Evolutionary conservation across 257 asterid species (phyloP).

Genomic region (Leptodermis oblonga): DNA sequence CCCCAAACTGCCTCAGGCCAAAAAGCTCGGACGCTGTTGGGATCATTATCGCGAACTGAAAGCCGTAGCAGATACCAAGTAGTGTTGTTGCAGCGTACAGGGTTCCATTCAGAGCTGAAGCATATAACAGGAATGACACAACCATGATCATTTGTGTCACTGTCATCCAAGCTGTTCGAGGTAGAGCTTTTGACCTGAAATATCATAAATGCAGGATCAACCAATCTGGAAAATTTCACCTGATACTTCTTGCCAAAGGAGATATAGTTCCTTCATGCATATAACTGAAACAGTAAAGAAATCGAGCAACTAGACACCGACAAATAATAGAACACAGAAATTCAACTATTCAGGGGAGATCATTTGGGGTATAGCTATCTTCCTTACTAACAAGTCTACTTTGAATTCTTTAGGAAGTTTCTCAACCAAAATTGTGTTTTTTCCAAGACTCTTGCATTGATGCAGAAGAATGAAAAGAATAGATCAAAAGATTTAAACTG

Average conservation of each 20-base stretch:
- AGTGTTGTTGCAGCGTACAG: conserved; percentile 76
- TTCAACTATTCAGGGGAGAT: background rate
- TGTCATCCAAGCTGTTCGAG: conserved; percentile 83
- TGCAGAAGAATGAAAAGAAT: background rate
- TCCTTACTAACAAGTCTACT: background rate
- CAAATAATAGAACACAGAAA: background rate
- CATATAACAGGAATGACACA: conserved; percentile 71
- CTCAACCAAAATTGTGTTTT: background rate
- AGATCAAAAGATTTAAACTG: background rate
- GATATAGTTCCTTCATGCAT: background rate
- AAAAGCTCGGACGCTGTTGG: conserved; percentile 91
- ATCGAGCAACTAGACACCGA: background rate
- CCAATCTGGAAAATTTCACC: background rate
- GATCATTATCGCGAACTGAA: conserved; percentile 78
- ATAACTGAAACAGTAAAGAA: background rate
- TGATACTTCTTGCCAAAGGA: background rate
- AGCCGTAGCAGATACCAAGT: conserved; percentile 87
- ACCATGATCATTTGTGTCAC: conserved; percentile 72
- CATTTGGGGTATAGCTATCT: too few species aligned
- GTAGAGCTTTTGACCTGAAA: conserved; percentile 70
- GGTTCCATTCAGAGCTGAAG: conserved; percentile 75
- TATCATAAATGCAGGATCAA: background rate
- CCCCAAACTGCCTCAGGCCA: conserved; percentile 82
- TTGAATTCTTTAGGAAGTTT: background rate
- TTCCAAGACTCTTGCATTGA: too few species aligned